Percentiles rank a stretch among this genome's conserved stretches.
Evolutionary conservation across 306 rosid species (phyloP).

Genomic region (Trifolium dubium): DNA sequence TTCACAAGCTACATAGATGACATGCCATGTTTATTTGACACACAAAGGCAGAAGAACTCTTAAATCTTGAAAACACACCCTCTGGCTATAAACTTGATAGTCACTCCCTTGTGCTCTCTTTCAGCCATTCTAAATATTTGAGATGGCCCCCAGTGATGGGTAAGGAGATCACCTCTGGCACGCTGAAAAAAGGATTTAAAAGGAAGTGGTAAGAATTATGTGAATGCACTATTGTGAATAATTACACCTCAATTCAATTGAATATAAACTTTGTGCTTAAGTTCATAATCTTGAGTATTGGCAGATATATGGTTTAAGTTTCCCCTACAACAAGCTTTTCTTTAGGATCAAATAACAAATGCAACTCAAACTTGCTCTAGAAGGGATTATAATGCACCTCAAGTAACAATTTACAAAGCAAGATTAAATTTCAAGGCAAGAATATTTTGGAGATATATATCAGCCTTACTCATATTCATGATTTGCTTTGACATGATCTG

Average conservation of each 20-base stretch:
- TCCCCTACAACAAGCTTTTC: conserved; percentile 29
- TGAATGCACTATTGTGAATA: conserved; percentile 1
- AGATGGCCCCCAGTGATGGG: conserved; percentile 85
- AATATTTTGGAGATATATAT: conserved; percentile 1
- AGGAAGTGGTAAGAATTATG: conserved; percentile 28
- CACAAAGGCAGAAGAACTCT: conserved; percentile 30
- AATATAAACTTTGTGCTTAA: conserved; percentile 10
- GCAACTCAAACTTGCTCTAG: background rate
- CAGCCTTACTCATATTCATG: conserved; percentile 85
- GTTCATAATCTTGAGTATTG: conserved; percentile 9
- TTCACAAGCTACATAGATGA: conserved; percentile 33
- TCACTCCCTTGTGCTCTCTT: conserved; percentile 89
- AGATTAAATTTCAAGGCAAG: conserved; percentile 17
- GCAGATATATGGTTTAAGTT: conserved; percentile 24
- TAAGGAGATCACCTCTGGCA: conserved; percentile 92
- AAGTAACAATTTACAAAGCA: background rate
- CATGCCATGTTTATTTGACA: conserved; percentile 36
- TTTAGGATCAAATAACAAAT: conserved; percentile 1
- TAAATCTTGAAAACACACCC: conserved; percentile 9
- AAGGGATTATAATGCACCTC: too few relatives aligned
- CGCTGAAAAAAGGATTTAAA: conserved; percentile 59
- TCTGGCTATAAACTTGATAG: conserved; percentile 36
- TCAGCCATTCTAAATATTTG: conserved; percentile 82
- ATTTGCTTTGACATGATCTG: conserved; percentile 79
- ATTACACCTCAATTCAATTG: conserved; percentile 14